Base-by-base conservation (phyloP, 192 early-diverging fungal species). In the Coemansia sp. region DNA sequence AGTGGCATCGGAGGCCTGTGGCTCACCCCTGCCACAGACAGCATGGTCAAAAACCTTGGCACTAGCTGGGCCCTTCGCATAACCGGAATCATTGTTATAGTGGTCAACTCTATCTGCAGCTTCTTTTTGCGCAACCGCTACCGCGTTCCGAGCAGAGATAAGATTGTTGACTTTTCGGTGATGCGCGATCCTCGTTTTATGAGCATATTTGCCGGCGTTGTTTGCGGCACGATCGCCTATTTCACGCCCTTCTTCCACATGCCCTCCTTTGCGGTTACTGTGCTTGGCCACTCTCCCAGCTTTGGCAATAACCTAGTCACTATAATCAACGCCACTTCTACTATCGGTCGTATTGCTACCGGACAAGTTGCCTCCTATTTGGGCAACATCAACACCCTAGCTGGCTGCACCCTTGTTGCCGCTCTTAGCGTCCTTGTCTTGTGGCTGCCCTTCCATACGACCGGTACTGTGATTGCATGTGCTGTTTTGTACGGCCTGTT, bases 311-410 rank as follows among this genome's bases (percentile, higher is more conserved):
- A 79, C 18, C 66, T 87, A 30, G 57, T 88, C 24, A 82, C 82
- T 35, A 55, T 91, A 26, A 83, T 86, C 73, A 82, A 80, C 29
- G 86, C 75, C 22, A 58, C 76, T 10, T 85, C 83, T 10, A 81
- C 85, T 3, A 34, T 83, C 1, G 81, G 81, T 10, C 80, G 86
- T 25, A 79, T 88, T 54, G 53, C 67, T 0, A 72, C 83, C 15
- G 86, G 86, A 23, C 66, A 80, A 15, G 45, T 83, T 23, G 82
- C 83, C 2, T 78, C 81, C 27, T 44, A 41, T 1, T 26, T 79
- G 5, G 87, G 87, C 19, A 81, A 82, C 43, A 58, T 84, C 55
- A 86, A 86, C 55, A 78, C 80, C 5, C 53, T 87, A 15, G 32
- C 55, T 6, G 35, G 71, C 9, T 82, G 81, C 47, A 71, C 66